phyloP scores from a whole-genome alignment of 2,329 filamentous ascomycete genomes.

The Scopulariopsis brevicaulis region DNA sequence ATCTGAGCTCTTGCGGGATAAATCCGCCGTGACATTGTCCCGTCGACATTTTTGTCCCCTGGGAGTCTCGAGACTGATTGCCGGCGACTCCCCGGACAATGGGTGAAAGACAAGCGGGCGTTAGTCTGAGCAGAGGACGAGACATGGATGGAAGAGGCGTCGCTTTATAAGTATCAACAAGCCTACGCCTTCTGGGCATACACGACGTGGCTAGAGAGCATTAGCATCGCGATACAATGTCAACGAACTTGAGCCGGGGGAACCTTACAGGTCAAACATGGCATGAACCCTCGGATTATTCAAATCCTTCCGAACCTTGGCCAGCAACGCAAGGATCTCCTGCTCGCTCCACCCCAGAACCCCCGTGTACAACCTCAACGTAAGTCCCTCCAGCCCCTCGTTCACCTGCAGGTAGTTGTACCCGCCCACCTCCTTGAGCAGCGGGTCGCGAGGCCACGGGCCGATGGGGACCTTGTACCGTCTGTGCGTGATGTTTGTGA shows the following conservation, averaged over 20 bases:
- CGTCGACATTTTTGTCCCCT: too few species aligned
- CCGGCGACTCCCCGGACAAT: too few species aligned
- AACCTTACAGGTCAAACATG: slow-evolving; percentile 13
- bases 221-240: slow-evolving; percentile 26
- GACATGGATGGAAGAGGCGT: too few species aligned
- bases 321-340: slow-evolving; percentile 33
- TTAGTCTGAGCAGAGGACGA: too few species aligned
- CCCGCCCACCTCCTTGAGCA: slow-evolving; percentile 28
- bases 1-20: too few species aligned
- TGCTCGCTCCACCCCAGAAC: slow-evolving; percentile 26
- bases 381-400: slow-evolving; percentile 31
- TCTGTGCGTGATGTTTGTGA: neutral
- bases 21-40: too few species aligned
- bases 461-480: slow-evolving; percentile 38
- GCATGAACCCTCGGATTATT: slow-evolving; percentile 12
- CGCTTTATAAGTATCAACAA: too few species aligned
- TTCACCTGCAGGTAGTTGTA: slow-evolving; percentile 32
- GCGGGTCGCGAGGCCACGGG: slow-evolving; percentile 36
- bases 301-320: slow-evolving; percentile 1
- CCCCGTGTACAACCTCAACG: slow-evolving; percentile 26
- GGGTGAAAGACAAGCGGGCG: too few species aligned
- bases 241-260: slow-evolving; percentile 18
- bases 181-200: neutral
- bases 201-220: neutral
- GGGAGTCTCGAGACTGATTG: too few species aligned